These are phyloP conservation scores for Colletotrichum plurivorum DNA, from an alignment of 2,329 filamentous ascomycete species.

Conservation along the genomic window DNA sequence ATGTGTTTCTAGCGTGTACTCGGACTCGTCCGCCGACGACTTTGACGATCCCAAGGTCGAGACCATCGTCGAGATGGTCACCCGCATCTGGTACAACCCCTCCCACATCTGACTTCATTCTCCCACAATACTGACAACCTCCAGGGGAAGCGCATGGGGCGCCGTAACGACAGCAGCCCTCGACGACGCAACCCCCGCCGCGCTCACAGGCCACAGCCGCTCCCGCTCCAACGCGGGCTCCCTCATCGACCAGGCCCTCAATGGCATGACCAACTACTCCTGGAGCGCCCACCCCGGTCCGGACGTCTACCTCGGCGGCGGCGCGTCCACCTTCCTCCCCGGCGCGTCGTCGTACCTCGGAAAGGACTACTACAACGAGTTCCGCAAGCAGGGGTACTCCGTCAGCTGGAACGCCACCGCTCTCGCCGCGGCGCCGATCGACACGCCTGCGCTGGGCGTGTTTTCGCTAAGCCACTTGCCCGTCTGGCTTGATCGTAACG, in stretches of 20 bases:
- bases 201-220: constrained; percentile 79
- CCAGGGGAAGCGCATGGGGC: constrained; percentile 68
- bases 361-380: constrained; percentile 85
- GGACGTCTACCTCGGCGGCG: constrained; percentile 86
- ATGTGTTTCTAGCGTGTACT: constrained; percentile 71
- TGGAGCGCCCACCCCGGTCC: constrained; percentile 83
- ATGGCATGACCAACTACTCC: constrained; percentile 83
- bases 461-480: constrained; percentile 83
- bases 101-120: constrained; percentile 22
- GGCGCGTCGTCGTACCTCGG: constrained; percentile 75
- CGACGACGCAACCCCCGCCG: constrained; percentile 86
- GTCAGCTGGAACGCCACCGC: constrained; percentile 82
- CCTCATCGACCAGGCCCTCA: constrained; percentile 82
- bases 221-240: constrained; percentile 77
- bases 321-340: constrained; percentile 84
- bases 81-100: constrained; percentile 75
- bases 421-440: constrained; percentile 69
- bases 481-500: constrained; percentile 88
- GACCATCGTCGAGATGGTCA: constrained; percentile 85
- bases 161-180: constrained; percentile 84
- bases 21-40: constrained; percentile 78
- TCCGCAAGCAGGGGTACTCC: constrained; percentile 79
- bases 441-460: constrained; percentile 79
- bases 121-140: not conserved
- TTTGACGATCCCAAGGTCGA: constrained; percentile 92